Base-by-base conservation (phyloP, 768 basidiomycete genomes). In the Psilocybe subaeruginosa region DNA sequence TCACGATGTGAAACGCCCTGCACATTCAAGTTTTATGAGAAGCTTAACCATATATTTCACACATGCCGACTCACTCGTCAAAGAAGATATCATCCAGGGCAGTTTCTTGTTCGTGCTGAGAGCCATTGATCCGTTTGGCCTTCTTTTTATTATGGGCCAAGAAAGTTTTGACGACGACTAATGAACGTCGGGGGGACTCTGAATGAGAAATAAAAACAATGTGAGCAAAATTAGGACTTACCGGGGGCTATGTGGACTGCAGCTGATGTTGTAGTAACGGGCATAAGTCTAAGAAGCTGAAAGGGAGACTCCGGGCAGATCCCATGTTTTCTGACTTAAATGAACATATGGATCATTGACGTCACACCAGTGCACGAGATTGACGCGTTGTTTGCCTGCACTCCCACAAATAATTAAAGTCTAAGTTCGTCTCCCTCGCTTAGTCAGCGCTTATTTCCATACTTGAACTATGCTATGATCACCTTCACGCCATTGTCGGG, bases 401-500 rank as follows among this genome's bases (percentile, higher is more conserved):
- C 49, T 52, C 41, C 56, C 11, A 19, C 29, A 39, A 48, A 19
- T 14, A 50, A 52, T 52, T 41, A 43, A 52, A 43, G 11, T 8
- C n/a, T n/a, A 4, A 43, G 41, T 12, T 8, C 46, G 23, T 23
- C 12, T n/a, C n/a, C 27, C 17, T 23, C 29, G 65, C 62, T 65
- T 68, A 72, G 68, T 55, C 49, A 58, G 27, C 58, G 30, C 27
- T 41, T 39, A 39, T 51, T 58, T 33, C 33, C 31, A 53, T 4
- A 14, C 37, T 59, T 58, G 41, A 31, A 19, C 16, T 23, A 59
- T 58, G 67, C 61, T 39, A 97, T 97, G 95, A 95, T 98, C 80
- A 96, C 94, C 29, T 94, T 99, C 73, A 95, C 91, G 8, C 92
- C 97, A 1, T 79, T 99, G 48, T 90, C 93, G 39, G 93, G 93